These are phyloP conservation scores for Hericium alpestre DNA, from an alignment of 768 basidiomycete species.

Conservation along the genomic window DNA sequence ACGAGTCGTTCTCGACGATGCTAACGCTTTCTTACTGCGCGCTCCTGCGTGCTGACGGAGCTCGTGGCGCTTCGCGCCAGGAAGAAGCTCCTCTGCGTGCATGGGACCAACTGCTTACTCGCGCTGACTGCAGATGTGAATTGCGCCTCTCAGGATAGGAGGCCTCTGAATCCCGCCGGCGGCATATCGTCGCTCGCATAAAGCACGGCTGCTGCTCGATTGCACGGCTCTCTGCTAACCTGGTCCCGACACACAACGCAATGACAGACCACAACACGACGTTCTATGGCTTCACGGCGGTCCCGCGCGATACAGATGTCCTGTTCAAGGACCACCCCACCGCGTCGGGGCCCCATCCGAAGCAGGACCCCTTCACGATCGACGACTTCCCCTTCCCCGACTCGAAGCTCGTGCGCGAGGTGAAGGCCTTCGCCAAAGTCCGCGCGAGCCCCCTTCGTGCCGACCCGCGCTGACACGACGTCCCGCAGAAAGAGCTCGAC, in stretches of 20 bases:
- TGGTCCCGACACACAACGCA: too few relatives aligned
- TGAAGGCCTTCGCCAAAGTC: conserved; percentile 30
- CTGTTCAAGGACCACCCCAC: conserved; percentile 38
- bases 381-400: conserved; percentile 34
- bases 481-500: conserved; percentile 30
- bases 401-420: conserved; percentile 27
- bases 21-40: too few relatives aligned
- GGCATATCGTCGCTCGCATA: too few relatives aligned
- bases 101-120: neutral
- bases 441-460: conserved; percentile 1
- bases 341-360: conserved; percentile 29
- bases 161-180: too few relatives aligned
- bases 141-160: neutral
- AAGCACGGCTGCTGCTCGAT: neutral
- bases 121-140: neutral
- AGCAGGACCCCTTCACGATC: conserved; percentile 30
- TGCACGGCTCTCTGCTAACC: too few relatives aligned
- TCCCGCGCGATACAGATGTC: conserved; percentile 36
- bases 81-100: neutral
- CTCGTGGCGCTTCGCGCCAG: too few relatives aligned
- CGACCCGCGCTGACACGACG: neutral
- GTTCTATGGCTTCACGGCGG: conserved; percentile 39
- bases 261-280: neutral
- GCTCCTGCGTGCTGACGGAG: too few relatives aligned
- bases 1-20: too few relatives aligned